Conservation (phyloP, 192 early-diverging fungal species). For the Gryganskiella cystojenkinii region DNA sequence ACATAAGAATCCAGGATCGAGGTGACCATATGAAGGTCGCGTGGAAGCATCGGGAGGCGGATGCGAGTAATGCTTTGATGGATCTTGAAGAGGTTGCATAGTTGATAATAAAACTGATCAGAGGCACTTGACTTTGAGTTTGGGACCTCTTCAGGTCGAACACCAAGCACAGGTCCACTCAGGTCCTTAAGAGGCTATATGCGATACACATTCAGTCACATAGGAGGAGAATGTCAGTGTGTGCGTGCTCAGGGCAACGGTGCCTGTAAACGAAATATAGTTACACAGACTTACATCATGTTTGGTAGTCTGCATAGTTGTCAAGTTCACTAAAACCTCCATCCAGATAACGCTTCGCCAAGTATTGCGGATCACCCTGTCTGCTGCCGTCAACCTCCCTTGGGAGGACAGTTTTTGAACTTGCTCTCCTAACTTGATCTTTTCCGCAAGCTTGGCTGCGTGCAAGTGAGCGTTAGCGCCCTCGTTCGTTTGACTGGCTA, state of each 20-base stretch:
- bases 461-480: background rate
- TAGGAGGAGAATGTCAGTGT: too few species aligned
- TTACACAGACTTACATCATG: slow-evolving; percentile 19
- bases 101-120: slow-evolving; percentile 6
- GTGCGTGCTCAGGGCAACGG: too few species aligned
- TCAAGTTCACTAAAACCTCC: slow-evolving; percentile 15
- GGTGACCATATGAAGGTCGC: slow-evolving; percentile 28
- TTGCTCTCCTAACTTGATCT: slow-evolving; percentile 15
- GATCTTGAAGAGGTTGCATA: slow-evolving; percentile 30
- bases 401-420: slow-evolving; percentile 13
- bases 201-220: too few species aligned
- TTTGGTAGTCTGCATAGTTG: background rate
- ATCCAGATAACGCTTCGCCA: slow-evolving; percentile 25
- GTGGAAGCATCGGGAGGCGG: slow-evolving; percentile 20
- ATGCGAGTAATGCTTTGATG: slow-evolving; percentile 28
- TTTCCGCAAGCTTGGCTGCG: slow-evolving; percentile 11
- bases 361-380: slow-evolving; percentile 30
- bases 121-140: background rate
- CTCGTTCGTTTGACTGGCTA: slow-evolving; percentile 6
- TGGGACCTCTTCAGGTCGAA: slow-evolving; percentile 22
- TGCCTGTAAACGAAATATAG: background rate
- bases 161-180: background rate
- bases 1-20: slow-evolving; percentile 13
- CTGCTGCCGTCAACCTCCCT: slow-evolving; percentile 10
- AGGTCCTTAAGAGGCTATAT: slow-evolving; percentile 28